phyloP scores from a whole-genome alignment of 2,329 filamentous ascomycete genomes.

The Monosporascus sp. region DNA sequence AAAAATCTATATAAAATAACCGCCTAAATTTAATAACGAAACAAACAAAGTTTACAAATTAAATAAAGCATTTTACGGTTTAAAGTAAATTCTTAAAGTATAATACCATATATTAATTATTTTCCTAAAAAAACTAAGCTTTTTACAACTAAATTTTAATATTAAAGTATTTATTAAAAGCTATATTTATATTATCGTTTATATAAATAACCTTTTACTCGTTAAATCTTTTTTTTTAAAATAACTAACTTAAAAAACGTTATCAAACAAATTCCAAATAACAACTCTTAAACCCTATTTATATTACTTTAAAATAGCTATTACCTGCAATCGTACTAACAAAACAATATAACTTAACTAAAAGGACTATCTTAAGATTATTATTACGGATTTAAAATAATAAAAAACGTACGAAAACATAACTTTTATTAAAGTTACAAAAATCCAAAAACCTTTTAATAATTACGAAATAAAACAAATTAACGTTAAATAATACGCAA shows the following conservation, averaged over 20 bases:
- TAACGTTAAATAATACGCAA: neutral
- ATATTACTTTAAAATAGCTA: slow-evolving; percentile 7
- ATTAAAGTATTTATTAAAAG: no score
- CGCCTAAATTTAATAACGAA: slow-evolving; percentile 2
- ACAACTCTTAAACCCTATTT: slow-evolving; percentile 2
- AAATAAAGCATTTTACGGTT: no score
- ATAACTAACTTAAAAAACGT: slow-evolving; percentile 4
- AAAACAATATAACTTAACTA: slow-evolving; percentile 5
- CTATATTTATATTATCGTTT: neutral
- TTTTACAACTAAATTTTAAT: neutral
- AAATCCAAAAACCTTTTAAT: no score
- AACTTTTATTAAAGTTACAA: no score
- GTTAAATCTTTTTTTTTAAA: slow-evolving; percentile 2
- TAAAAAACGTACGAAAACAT: slow-evolving; percentile 1
- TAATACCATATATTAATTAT: slow-evolving; percentile 5
- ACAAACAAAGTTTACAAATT: slow-evolving; percentile 2
- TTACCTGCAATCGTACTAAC: slow-evolving; percentile 1
- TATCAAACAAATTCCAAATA: slow-evolving; percentile 6
- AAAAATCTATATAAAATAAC: slow-evolving; percentile 5
- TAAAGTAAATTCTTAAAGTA: neutral
- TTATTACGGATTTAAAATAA: slow-evolving; percentile 6
- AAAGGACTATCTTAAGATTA: slow-evolving; percentile 1
- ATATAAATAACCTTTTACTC: slow-evolving; percentile 5
- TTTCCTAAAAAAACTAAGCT: neutral
- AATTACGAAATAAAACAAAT: no score